Base-by-base conservation (phyloP, 108 stramenopile species). In the Schizochytrium sp. region DNA sequence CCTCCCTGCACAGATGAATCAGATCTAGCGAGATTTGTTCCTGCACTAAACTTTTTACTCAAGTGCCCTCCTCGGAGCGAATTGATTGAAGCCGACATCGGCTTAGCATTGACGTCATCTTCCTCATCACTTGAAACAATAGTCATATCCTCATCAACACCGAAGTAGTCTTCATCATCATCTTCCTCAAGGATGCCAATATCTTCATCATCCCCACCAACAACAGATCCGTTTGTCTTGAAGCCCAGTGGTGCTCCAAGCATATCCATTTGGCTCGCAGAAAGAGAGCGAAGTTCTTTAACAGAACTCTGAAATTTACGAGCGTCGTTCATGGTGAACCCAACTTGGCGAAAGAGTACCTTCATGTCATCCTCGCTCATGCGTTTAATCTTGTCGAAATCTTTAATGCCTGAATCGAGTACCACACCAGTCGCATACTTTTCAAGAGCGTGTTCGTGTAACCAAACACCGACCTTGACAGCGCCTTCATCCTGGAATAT, bases 401-500 rank as follows among this genome's bases (percentile, higher is more conserved):
- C 55, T 10, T 7, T 47, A 53, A 83, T 19, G 5, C 76, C 76
- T 5, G 76, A 17, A 1, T 83, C 53, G 8, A 55, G 15, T n/a
- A 83, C 76, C 28, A 83, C 76, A 10, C 50, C 15, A 7, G 28
- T 5, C 2, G 28, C 76, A 28, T 83, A 83, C 76, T 83, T 49
- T n/a, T 40, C 50, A 40, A 83, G 76, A 49, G 17, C 28, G 53
- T 55, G 47, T 40, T 83, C 50, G 28, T 55, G 76, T 12, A 83
- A n/a, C 76, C 76, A 83, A 17, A 55, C n/a, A 53, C 76, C 76
- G 15, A 83, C 76, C 76, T 55, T 49, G 53, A 83, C 17, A 28
- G 50, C 76, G 15, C 28, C 47, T n/a, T 49, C 47, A 5, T 47
- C 28, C 5, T 83, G 47, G 28, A 28, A 28, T 8, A 83, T 42